A percentile compares a stretch with the other conserved stretches of the same genome.
phyloP scores from a whole-genome alignment of 2,329 filamentous ascomycete species.

The Lasiodiplodia sp. region DNA sequence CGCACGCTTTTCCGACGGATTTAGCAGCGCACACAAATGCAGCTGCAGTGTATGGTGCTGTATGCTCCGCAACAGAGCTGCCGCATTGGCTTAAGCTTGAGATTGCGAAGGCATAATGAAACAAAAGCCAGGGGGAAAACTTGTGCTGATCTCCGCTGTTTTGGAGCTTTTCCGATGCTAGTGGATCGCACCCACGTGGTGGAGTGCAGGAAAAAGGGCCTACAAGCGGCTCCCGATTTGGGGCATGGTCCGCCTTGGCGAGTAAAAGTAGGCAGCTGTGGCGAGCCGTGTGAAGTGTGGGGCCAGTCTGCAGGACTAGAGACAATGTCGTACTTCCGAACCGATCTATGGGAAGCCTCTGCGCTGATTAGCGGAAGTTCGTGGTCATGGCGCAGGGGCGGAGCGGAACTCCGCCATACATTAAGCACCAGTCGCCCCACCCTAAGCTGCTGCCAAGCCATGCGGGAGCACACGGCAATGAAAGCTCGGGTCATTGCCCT shows the following conservation, averaged over 20 bases:
- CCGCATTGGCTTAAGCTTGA: too few relatives aligned
- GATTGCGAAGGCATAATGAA: too few relatives aligned
- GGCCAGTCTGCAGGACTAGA: neutral
- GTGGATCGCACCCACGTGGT: neutral
- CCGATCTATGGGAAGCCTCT: neutral
- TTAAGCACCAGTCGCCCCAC: neutral
- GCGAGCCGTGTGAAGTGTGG: neutral
- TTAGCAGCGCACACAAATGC: neutral
- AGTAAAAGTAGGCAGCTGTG: neutral
- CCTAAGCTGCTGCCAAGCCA: constrained; percentile 13
- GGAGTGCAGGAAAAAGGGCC: neutral
- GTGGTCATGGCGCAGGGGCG: neutral
- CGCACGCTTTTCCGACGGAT: neutral
- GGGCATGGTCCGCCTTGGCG: neutral
- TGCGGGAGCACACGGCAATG: neutral
- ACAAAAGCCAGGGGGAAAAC: too few relatives aligned
- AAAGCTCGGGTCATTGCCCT: neutral
- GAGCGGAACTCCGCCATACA: neutral
- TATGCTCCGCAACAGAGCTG: too few relatives aligned
- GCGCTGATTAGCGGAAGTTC: constrained; percentile 6
- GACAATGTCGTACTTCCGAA: neutral
- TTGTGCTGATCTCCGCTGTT: neutral
- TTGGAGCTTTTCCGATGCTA: neutral
- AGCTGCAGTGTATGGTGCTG: too few relatives aligned
- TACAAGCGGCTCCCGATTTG: neutral